Base-by-base conservation (phyloP, 352 stramenopile genomes). In the Phytophthora lateralis region DNA sequence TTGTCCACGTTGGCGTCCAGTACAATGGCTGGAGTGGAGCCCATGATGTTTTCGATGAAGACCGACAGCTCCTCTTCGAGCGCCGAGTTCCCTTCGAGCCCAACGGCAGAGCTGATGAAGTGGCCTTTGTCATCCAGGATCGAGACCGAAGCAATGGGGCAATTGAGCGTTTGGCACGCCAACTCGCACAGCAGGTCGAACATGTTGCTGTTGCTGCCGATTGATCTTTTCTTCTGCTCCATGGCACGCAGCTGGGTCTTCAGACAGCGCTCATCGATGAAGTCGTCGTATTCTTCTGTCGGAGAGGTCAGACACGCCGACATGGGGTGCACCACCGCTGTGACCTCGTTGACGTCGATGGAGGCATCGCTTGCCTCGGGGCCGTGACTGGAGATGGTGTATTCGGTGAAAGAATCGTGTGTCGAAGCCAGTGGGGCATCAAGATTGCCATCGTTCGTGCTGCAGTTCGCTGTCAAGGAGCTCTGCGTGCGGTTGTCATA, bases 11-110 rank as follows among this genome's bases (percentile, higher is more conserved):
- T 88, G 26, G 85, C 79, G 50, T 93, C 82, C 32, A 91, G 63
- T 24, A 93, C 79, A 47, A 91, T 88, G 21, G 79, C 82, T 4
- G 85, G 81, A 18, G 82, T 85, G 6, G 78, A 84, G n/a, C 78
- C 82, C 85, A 91, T 93, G 55, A 91, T 74, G 50, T 90, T 88
- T 8, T 91, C 72, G 50, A 93, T 78, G 46, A 91, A 93, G 20
- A 84, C 26, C 10, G 63, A 54, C 32, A 93, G 63, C 53, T 93
- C 84, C 9, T 78, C 69, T 29, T 86, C 71, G 6, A 93, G 71
- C 21, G 75, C 57, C 2, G 71, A 50, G 30, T 82, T 85, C 17
- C 79, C 71, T 29, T 81, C 56, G 7, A 93, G 47, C 9, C 81
- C 81, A 12, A 75, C 67, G 20, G 63, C 73, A 42, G 76, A 91